Evolutionary conservation across 352 stramenopile genomes (phyloP).

Genomic region (Globisporangium orthogonon): DNA sequence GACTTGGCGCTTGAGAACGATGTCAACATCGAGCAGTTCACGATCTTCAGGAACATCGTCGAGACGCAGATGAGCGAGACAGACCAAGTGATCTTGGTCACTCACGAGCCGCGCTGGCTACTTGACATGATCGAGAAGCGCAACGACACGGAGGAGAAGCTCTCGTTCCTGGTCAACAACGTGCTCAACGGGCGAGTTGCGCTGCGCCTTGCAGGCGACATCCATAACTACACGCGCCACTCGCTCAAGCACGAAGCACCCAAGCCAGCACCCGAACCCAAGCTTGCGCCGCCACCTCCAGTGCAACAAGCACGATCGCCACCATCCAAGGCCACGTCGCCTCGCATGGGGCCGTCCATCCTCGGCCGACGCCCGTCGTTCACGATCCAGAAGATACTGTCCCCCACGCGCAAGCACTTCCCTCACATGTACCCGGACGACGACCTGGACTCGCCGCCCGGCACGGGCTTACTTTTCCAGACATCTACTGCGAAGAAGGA

Average conservation of each 20-base stretch:
- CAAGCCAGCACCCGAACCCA: not conserved
- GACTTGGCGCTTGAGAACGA: conserved; percentile 90
- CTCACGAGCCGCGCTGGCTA: conserved; percentile 90
- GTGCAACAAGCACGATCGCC: not conserved
- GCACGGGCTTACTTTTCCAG: not conserved
- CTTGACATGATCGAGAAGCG: conserved; percentile 84
- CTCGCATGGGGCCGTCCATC: conserved; percentile 7
- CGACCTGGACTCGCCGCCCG: conserved; percentile 1
- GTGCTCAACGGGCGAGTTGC: conserved; percentile 69
- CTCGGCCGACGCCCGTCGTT: conserved; percentile 10
- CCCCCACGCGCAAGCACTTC: conserved; percentile 68
- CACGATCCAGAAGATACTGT: conserved; percentile 18
- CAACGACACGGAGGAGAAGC: conserved; percentile 63
- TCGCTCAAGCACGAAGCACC: conserved; percentile 20
- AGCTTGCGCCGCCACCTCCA: not conserved
- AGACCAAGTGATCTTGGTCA: conserved; percentile 89
- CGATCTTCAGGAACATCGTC: conserved; percentile 86
- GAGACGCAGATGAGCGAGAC: conserved; percentile 65
- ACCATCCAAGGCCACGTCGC: conserved; percentile 8
- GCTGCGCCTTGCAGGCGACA: conserved; percentile 84
- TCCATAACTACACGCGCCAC: conserved; percentile 93
- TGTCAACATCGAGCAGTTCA: conserved; percentile 91
- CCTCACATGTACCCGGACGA: conserved; percentile 60
- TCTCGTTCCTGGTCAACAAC: conserved; percentile 70
- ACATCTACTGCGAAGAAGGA: not conserved